Evolutionary conservation across 805 yeast species (phyloP), one percentile per base, ranked within the genome.

Genomic region (Lachancea dasiensis): DNA sequence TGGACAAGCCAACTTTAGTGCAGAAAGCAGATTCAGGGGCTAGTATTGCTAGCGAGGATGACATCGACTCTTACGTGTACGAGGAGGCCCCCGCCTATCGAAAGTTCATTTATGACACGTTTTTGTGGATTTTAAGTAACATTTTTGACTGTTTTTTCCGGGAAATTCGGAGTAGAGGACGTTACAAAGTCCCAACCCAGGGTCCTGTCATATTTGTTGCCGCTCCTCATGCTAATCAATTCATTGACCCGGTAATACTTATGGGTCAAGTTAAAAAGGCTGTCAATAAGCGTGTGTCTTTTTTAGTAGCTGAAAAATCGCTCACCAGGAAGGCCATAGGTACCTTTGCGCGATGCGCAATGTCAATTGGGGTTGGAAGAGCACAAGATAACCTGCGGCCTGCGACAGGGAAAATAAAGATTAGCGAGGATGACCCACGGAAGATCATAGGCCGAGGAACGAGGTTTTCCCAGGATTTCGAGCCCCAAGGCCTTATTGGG

Each of bases 191-290:
- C 35, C 82, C 83, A 10, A 68, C 72, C 21, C 60, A 71, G 7
- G 97, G 96, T 0, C 90, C 97, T 0, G 80, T 87, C 6, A 81
- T 90, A 38, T 81, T 92, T 45, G 97, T 92, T 24, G 94, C 92
- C 8, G 98, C 96, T 2, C 97, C 97, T 1, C 98, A 90, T 65
- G 95, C 95, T n/a, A 86, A 86, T 55, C 95, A 86, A 52, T 84
- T 83, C 45, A 77, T 83, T 24, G 85, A 78, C 48, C 90, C 92
- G 2, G 75, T 89, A 34, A 72, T 92, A 36, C 67, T 92, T 32
- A 80, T 86, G 83, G 80, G 83, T 32, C 90, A 83, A 55, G 90
- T 85, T 18, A 74, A 79, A 49, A 66, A 68, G 35, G 77, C 76
- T 40, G 72, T 82, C 2, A 72, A 77, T 6, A 69, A 95, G 44